phyloP scores from a whole-genome alignment of 805 yeast genomes.

The Priceomyces castillae region DNA sequence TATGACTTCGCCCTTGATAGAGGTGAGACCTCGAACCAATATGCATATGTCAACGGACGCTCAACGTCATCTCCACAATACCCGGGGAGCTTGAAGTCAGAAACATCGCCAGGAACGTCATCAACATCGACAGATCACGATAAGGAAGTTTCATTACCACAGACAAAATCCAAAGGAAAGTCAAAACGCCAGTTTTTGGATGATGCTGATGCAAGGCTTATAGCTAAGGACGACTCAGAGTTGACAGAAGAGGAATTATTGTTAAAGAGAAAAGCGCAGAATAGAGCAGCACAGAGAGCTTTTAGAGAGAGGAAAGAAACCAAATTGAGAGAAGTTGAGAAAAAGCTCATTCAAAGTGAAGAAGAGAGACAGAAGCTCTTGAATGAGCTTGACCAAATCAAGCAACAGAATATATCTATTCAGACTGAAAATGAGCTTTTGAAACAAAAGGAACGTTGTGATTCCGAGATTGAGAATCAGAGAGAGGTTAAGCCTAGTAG shows the following conservation, averaged over 20 bases:
- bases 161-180: constrained; percentile 9
- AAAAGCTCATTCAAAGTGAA: constrained; percentile 57
- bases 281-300: constrained; percentile 85
- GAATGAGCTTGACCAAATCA: constrained; percentile 50
- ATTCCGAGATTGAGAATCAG: not conserved
- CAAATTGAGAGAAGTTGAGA: constrained; percentile 63
- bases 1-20: not conserved
- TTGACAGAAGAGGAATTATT: constrained; percentile 42
- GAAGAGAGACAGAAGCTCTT: constrained; percentile 45
- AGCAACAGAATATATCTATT: constrained; percentile 54
- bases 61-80: constrained; percentile 3
- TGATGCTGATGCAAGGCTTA: constrained; percentile 36
- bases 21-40: not conserved
- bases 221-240: constrained; percentile 36
- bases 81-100: not conserved
- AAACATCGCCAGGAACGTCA: not conserved
- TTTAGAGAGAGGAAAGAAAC: constrained; percentile 80
- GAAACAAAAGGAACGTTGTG: constrained; percentile 18
- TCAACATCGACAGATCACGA: constrained; percentile 1
- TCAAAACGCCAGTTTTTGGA: constrained; percentile 27
- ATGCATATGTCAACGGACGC: not conserved
- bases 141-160: not conserved
- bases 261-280: constrained; percentile 68
- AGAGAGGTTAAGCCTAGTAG: constrained; percentile 4
- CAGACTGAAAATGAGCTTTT: constrained; percentile 62